Evolutionary conservation across 2,329 filamentous ascomycete species (phyloP), one percentile per base, ranked within the genome.

Genomic region (Fusarium nygamai): DNA sequence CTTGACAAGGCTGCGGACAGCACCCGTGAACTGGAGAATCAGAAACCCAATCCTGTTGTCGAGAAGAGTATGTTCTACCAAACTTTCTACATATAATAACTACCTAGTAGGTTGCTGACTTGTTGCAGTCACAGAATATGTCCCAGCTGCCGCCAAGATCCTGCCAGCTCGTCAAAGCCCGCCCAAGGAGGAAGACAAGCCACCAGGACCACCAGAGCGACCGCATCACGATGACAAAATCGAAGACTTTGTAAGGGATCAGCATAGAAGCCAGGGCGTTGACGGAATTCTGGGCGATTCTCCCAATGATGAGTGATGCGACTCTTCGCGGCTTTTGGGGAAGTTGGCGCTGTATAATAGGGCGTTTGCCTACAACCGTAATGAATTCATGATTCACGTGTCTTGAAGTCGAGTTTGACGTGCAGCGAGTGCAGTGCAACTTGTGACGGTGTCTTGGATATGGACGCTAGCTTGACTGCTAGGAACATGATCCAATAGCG

Each of bases 191-290:
- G 61, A 72, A 8, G 64, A 73, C 11, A 71, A 75, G 60, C 63
- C 65, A 12, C 65, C 76, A 3, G 84, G 82, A 7, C 84, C 84
- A 20, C 87, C 86, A 6, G 74, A 84, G 17, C 81, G 86, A 20
- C 87, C 86, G 0, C 71, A 81, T 29, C 83, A 89, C 62, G 87
- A 88, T 70, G 61, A 76, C 10, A 83, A 86, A 73, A 88, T 89
- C 57, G 86, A 87, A 69, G 85, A 88, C 34, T 89, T 89, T 67
- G 80, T 89, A 38, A 82, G 85, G 57, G 86, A 88, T 56, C 87
- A 89, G 79, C 86, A 89, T 74, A 79, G 83, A 44, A 89, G 87
- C 78, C 85, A 83, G 68, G 81, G 76, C 36, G 72, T 80, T 17
- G 78, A 82, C 31, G 78, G 76, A 12, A 51, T 80, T 27, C 63